A percentile compares a stretch with the other conserved stretches of the same genome.
phyloP scores from a whole-genome alignment of 2,329 filamentous ascomycete genomes.

The Ceratocystis ficicola region DNA sequence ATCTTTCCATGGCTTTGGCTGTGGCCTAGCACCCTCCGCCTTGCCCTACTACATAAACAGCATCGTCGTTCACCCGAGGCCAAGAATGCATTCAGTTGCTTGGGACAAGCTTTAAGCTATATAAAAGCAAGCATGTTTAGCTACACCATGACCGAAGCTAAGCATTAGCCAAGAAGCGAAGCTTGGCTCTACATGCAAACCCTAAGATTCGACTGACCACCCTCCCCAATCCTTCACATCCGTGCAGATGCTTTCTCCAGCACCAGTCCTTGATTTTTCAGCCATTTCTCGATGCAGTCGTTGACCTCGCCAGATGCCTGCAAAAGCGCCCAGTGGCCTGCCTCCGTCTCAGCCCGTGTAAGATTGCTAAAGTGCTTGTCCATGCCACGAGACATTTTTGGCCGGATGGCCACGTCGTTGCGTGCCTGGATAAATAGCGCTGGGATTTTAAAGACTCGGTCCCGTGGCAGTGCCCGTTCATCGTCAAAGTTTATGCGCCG shows the following conservation, averaged over 20 bases:
- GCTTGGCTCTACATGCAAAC: background rate
- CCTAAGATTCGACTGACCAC: background rate
- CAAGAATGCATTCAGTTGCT: background rate
- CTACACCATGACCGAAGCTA: background rate
- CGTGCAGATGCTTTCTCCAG: conserved; percentile 28
- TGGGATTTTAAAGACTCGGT: conserved; percentile 42
- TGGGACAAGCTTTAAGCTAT: background rate
- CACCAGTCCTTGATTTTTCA: conserved; percentile 34
- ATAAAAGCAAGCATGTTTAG: no score
- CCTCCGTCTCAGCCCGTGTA: conserved; percentile 51
- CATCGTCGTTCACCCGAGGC: background rate
- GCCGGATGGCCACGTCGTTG: conserved; percentile 59
- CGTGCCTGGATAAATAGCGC: conserved; percentile 63
- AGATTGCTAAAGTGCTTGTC: conserved; percentile 52
- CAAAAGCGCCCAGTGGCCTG: conserved; percentile 73
- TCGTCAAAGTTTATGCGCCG: conserved; percentile 63
- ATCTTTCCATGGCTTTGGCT: no score
- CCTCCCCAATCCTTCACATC: conserved; percentile 27
- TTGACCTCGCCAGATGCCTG: conserved; percentile 63
- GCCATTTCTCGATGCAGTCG: conserved; percentile 51
- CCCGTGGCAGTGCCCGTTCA: conserved; percentile 47
- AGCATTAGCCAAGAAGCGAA: background rate
- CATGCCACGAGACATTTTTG: conserved; percentile 61
- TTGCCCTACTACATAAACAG: no score
- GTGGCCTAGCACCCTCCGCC: no score